These are phyloP conservation scores for Phaeomoniella chlamydospora DNA, from an alignment of 2,329 filamentous ascomycete genomes.

Conservation along the genomic window DNA sequence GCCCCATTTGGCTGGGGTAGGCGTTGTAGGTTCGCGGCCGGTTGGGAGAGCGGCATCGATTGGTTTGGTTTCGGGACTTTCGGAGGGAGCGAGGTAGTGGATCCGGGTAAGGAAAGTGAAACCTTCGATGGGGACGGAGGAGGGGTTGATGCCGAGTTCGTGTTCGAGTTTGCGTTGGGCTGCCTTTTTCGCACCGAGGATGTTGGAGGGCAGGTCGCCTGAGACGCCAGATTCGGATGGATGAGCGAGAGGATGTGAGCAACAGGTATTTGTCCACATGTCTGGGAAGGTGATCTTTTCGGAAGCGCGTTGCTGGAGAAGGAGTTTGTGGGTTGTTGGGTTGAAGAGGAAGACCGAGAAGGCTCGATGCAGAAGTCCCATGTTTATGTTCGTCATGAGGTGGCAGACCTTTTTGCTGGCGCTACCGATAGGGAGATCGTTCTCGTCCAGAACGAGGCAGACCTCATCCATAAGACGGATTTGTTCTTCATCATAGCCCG, in stretches of 20 bases:
- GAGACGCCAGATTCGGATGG: conserved; percentile 72
- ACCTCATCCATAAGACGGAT: conserved; percentile 97
- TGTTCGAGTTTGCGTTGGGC: conserved; percentile 89
- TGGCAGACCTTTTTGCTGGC: conserved; percentile 98
- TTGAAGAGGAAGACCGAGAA: conserved; percentile 99
- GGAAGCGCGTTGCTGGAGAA: conserved; percentile 84
- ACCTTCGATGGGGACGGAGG: conserved; percentile 78
- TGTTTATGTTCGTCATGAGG: conserved; percentile 96
- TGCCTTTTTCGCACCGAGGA: conserved; percentile 78
- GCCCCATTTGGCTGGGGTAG: conserved; percentile 93
- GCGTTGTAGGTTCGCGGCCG: neutral
- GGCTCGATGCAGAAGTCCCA: conserved; percentile 86
- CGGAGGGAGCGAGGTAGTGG: conserved; percentile 77
- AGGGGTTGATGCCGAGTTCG: conserved; percentile 79
- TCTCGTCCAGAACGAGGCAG: conserved; percentile 88
- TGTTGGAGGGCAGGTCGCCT: conserved; percentile 56
- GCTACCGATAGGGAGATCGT: conserved; percentile 86
- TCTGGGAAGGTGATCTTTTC: conserved; percentile 99
- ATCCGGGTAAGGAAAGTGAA: conserved; percentile 94
- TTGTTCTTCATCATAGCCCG: conserved; percentile 93
- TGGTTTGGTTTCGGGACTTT: neutral
- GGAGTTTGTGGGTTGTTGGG: conserved; percentile 65
- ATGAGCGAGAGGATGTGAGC: conserved; percentile 87
- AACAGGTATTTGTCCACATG: conserved; percentile 99
- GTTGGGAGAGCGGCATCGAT: neutral